Conservation (phyloP, 2,329 filamentous ascomycete genomes). For the Aspergillus vadensis region DNA sequence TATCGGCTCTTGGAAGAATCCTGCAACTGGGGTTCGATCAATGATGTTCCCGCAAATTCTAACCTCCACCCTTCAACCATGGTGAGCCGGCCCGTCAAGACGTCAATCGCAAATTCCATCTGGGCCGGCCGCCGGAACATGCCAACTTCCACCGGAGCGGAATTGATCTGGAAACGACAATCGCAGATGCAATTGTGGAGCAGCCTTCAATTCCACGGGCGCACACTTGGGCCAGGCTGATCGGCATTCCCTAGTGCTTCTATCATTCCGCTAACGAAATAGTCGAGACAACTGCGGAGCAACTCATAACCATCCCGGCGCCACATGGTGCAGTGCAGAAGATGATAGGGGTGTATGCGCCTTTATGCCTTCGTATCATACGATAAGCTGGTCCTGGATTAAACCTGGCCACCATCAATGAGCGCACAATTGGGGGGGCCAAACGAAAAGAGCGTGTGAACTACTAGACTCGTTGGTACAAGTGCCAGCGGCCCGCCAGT, state of each 20-base stretch:
- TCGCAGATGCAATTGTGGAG: conserved; percentile 1
- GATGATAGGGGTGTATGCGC: neutral
- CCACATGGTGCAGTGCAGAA: neutral
- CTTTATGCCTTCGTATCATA: neutral
- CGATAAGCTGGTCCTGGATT: neutral
- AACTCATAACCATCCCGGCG: neutral
- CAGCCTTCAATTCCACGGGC: neutral
- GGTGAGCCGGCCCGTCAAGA: neutral
- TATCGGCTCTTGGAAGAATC: neutral
- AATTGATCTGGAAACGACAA: conserved; percentile 3
- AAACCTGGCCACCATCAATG: neutral
- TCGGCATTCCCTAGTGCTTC: neutral
- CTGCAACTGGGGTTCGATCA: neutral
- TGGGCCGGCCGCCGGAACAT: neutral
- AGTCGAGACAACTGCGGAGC: neutral
- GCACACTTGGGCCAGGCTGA: neutral
- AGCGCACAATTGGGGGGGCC: neutral
- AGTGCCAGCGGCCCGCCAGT: conserved; percentile 1
- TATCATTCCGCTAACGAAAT: neutral
- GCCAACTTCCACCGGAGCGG: neutral
- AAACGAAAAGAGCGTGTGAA: neutral
- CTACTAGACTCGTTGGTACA: neutral
- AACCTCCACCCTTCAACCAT: neutral
- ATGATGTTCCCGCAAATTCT: neutral
- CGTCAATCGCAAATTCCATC: neutral